A percentile compares a stretch with the other conserved stretches of the same genome.
phyloP scores from a whole-genome alignment of 306 rosid species.

The Alnus glutinosa region DNA sequence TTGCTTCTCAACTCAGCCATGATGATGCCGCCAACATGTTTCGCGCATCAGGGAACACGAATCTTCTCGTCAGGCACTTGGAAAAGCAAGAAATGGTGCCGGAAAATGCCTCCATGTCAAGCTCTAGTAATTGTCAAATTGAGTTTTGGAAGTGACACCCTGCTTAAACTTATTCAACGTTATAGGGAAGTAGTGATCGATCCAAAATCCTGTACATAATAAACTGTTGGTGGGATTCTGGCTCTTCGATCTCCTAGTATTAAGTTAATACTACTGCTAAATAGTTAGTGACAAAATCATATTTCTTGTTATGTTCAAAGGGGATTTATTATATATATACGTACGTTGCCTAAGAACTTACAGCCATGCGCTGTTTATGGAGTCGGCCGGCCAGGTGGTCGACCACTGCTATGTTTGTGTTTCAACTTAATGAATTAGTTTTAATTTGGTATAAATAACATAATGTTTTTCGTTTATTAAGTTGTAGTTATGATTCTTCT shows the following conservation, averaged over 20 bases:
- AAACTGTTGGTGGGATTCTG: slow-evolving; percentile 38
- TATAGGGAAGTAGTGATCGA: slow-evolving; percentile 3
- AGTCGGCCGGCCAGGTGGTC: no score
- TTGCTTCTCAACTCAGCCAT: slow-evolving; percentile 92
- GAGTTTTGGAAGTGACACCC: slow-evolving; percentile 57
- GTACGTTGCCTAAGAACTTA: no score
- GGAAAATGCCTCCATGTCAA: slow-evolving; percentile 53
- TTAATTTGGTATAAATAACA: slow-evolving; percentile 5
- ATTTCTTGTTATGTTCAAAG: background rate
- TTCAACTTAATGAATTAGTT: slow-evolving; percentile 23
- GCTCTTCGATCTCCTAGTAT: slow-evolving; percentile 25
- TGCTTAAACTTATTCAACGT: no score
- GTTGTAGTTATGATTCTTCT: background rate
- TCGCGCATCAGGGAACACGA: slow-evolving; percentile 18
- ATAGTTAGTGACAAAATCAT: background rate
- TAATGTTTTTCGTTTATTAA: background rate
- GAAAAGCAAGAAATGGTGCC: slow-evolving; percentile 57
- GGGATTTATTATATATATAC: background rate
- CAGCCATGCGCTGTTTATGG: no score
- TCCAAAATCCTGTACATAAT: slow-evolving; percentile 61
- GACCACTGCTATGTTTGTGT: no score
- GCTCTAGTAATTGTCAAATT: slow-evolving; percentile 48
- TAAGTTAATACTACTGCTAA: slow-evolving; percentile 23
- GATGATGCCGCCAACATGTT: slow-evolving; percentile 39
- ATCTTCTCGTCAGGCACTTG: slow-evolving; percentile 34